Percentiles rank a stretch among this genome's conserved stretches.
Conservation (phyloP, 225 moss, liverwort and hornwort genomes). For the Physcomitrellopsis africana region DNA sequence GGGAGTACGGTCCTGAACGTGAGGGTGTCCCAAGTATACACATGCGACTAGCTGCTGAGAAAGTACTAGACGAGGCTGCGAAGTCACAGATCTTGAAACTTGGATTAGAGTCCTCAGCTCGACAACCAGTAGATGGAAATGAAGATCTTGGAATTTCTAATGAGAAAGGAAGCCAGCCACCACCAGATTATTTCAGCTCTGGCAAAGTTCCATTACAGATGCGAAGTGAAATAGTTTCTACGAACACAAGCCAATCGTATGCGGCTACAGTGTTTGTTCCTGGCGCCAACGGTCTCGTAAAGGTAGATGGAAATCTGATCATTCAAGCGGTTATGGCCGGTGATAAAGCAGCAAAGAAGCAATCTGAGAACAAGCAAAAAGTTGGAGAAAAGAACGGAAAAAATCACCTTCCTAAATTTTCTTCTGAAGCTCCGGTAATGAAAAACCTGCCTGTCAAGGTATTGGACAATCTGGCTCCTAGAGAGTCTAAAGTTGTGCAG, state of each 20-base stretch:
- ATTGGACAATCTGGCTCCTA: constrained; percentile 28
- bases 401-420: constrained; percentile 25
- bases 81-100: constrained; percentile 14
- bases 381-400: constrained; percentile 32
- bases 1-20: constrained; percentile 56
- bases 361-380: constrained; percentile 33
- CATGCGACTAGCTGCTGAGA: constrained; percentile 3
- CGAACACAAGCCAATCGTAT: constrained; percentile 59
- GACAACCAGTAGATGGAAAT: constrained; percentile 23
- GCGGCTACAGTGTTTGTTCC: constrained; percentile 56
- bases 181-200: constrained; percentile 36
- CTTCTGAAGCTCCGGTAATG: constrained; percentile 31
- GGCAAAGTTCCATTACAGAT: constrained; percentile 20
- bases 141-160: constrained; percentile 22
- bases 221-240: constrained; percentile 34
- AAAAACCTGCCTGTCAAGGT: constrained; percentile 38
- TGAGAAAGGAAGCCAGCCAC: constrained; percentile 28
- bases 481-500: constrained; percentile 17
- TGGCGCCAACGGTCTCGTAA: constrained; percentile 54
- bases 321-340: constrained; percentile 63
- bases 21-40: constrained; percentile 48
- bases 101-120: constrained; percentile 24
- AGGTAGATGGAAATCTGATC: constrained; percentile 70
- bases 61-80: background rate
- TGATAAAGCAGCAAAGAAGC: constrained; percentile 54